Base-by-base conservation (phyloP, 768 basidiomycete genomes). In the Rhizopogon vulgaris region DNA sequence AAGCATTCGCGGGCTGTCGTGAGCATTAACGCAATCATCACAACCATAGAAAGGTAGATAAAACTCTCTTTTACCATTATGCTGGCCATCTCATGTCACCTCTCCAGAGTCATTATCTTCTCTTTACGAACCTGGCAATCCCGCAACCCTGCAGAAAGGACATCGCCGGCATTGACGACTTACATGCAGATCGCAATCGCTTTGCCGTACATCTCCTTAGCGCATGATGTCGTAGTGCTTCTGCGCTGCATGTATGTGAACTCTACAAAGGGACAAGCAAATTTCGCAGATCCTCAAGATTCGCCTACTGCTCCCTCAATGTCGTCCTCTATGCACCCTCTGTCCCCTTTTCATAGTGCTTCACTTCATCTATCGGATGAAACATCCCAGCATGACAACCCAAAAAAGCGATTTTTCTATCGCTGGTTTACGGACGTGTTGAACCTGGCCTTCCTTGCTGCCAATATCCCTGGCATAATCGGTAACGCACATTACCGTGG, bases 191-290 rank as follows among this genome's bases (percentile, higher is more conserved):
- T 50, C 22, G 53, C 58, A 0, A 48, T 60, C 38, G 48, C 47
- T n/a, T 34, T 59, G 17, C 43, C 71, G 3, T 71, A 62, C 43
- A 65, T 73, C 17, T 62, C 63, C 9, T 63, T 71, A 39, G 63
- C 67, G 8, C 62, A 63, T 53, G 71, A 73, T 50, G 58, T 72
- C 12, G 63, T 70, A 32, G 62, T 62, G 48, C 59, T 73, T 22
- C 48, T 73, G 12, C 65, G 70, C n/a, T 72, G 70, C 54, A 46
- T 72, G 24, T 59, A 75, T 17, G 63, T 76, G 37, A 74, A 74
- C 52, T 61, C 74, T 6, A 73, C 72, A 1, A 30, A 68, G 47
- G 52, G 70, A 56, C 56, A 54, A 0, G 63, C 70, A 36, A 4
- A 60, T 63, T 14, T 62, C 64, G 14, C 27, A 39, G 14, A 64